phyloP scores from a whole-genome alignment of 2,329 filamentous ascomycete species.

The Colletotrichum noveboracense region DNA sequence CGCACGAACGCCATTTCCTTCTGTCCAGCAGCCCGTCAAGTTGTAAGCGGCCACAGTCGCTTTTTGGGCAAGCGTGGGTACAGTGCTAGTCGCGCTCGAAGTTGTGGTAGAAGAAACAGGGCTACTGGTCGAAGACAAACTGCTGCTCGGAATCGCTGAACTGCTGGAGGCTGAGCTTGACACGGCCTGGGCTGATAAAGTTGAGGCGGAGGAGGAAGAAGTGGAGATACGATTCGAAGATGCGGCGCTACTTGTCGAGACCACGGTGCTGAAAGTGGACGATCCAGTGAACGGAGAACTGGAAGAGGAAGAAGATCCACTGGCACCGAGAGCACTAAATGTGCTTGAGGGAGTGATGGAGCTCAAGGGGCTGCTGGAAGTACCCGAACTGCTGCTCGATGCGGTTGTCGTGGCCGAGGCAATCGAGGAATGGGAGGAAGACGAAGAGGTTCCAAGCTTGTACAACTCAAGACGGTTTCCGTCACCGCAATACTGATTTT shows the following conservation, averaged over 20 bases:
- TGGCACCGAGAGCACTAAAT: neutral
- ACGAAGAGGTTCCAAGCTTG: conserved; percentile 23
- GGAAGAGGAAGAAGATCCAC: neutral
- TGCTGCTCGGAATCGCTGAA: neutral
- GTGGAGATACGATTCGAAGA: neutral
- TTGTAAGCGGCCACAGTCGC: conserved; percentile 35
- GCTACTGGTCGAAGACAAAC: neutral
- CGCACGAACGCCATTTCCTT: conserved; percentile 39
- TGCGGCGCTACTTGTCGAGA: neutral
- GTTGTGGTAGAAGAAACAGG: neutral
- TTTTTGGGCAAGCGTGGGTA: conserved; percentile 27
- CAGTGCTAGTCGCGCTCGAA: conserved; percentile 15
- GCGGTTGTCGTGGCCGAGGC: neutral
- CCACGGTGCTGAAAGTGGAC: neutral
- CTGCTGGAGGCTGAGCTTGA: neutral
- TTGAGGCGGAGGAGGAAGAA: neutral
- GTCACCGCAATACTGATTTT: conserved; percentile 42
- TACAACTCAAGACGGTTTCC: conserved; percentile 43
- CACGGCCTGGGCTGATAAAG: neutral
- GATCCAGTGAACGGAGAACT: conserved; percentile 18
- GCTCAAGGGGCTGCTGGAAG: neutral
- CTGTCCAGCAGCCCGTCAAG: conserved; percentile 46
- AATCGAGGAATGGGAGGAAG: neutral
- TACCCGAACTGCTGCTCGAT: neutral
- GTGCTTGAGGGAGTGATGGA: neutral